phyloP scores from a whole-genome alignment of 345 rosid species.

The Salix koriyanagi region DNA sequence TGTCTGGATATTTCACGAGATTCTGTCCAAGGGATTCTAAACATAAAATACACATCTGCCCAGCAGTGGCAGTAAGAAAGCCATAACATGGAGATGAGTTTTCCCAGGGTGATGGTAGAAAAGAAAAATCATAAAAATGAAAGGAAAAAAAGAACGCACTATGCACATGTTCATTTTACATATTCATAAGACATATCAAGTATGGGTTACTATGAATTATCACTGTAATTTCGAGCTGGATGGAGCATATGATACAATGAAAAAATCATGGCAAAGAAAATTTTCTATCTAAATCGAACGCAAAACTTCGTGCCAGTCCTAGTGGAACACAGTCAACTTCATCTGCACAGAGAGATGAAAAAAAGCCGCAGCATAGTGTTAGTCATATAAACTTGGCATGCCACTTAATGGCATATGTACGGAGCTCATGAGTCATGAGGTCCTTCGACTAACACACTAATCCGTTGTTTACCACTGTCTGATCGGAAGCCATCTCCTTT shows the following conservation, averaged over 20 bases:
- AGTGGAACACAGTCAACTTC: neutral
- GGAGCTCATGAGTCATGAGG: constrained; percentile 18
- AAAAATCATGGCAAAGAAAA: neutral
- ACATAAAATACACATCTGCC: neutral
- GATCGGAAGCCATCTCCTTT: constrained; percentile 80
- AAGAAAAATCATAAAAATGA: neutral
- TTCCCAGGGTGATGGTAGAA: neutral
- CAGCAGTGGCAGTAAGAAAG: neutral
- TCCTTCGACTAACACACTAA: constrained; percentile 15
- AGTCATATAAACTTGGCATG: neutral
- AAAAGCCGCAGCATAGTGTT: neutral
- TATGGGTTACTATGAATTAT: neutral
- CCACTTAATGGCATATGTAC: neutral
- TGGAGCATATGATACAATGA: constrained; percentile 8
- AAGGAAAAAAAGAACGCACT: neutral
- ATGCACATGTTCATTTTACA: neutral
- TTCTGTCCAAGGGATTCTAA: neutral
- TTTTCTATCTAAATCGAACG: neutral
- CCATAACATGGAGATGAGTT: neutral
- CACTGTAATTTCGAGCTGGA: neutral
- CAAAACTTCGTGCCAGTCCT: neutral
- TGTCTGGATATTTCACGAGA: neutral
- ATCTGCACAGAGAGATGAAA: neutral
- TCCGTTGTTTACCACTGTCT: constrained; percentile 25
- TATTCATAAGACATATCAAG: neutral